Evolutionary conservation across 169 alveolate genomes (phyloP), one percentile per base, ranked within the genome.

Genomic region (Eimeria praecox): DNA sequence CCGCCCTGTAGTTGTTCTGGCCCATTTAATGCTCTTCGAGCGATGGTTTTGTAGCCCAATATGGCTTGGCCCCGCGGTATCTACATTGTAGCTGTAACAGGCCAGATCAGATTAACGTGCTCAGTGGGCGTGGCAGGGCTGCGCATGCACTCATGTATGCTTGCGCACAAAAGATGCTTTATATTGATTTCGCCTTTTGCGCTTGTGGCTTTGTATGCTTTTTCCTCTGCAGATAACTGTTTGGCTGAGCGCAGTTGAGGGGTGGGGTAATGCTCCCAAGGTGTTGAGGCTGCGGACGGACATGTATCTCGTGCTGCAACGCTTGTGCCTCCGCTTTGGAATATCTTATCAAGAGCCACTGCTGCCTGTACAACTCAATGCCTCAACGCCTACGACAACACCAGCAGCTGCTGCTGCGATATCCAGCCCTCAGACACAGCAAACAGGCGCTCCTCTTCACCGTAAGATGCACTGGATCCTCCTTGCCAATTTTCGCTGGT

Each of bases 221-320:
- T 2, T 40, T 40, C 12, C 16, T 56, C 30, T 44, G 42, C 95
- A 92, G 95, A 56, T 77, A 38, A 75, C 95, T 22, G 40, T 92
- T 24, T 92, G 91, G 92, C 75, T 92, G 42, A 77, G 91, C 38
- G 73, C 85, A 30, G 95, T 92, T 16, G 95, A 92, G 44, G 92
- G 92, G 49, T 92, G 95, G 95, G 95, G 95, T 22, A 92, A 92
- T 59, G 46, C 73, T 62, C 83, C 83, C 59, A 77, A 78, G 38
- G 92, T 80, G 38, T 49, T 78, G 64, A 71, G 89, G 62, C 71
- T 92, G 62, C 91, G 95, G 38, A 92, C 92, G 82, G 95, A 92
- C 92, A 85, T 92, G 49, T 92, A 56, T 64, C 89, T 92, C 73
- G 88, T 77, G 30, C 83, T 92, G n/a, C 92, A 83, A 30, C 85